Conservation (phyloP, 2,329 filamentous ascomycete species). For the Dactylonectria macrodidyma region DNA sequence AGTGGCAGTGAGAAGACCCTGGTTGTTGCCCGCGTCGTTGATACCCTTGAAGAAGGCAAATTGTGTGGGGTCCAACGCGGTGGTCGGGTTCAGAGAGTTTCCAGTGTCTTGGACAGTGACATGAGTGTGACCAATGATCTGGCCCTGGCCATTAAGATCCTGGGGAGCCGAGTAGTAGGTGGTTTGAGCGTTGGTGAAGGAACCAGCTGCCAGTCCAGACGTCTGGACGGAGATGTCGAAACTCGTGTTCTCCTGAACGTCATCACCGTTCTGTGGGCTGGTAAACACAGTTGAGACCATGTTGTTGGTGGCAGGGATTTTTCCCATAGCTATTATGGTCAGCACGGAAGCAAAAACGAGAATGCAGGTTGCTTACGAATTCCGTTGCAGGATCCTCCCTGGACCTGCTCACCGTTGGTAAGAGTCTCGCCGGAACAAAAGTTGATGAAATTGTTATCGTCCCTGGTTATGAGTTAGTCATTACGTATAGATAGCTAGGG, state of each 20-base stretch:
- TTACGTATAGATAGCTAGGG: neutral
- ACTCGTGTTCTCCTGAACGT: constrained; percentile 61
- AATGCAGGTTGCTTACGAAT: constrained; percentile 63
- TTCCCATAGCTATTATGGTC: constrained; percentile 66
- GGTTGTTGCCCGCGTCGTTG: constrained; percentile 71
- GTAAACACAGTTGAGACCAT: constrained; percentile 72
- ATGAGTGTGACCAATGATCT: constrained; percentile 73
- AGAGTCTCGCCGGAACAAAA: constrained; percentile 69
- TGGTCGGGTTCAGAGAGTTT: constrained; percentile 62
- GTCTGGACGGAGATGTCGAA: constrained; percentile 70
- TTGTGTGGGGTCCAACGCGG: constrained; percentile 66
- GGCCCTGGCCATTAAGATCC: constrained; percentile 62
- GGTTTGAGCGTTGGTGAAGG: constrained; percentile 71
- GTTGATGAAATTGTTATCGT: constrained; percentile 75
- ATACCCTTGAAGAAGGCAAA: constrained; percentile 79
- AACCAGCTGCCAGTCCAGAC: constrained; percentile 68
- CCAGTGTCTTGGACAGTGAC: constrained; percentile 72
- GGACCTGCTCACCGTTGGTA: constrained; percentile 73
- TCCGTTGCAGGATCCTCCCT: constrained; percentile 74
- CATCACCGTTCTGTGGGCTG: constrained; percentile 66
- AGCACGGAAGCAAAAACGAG: constrained; percentile 32
- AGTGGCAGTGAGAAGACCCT: constrained; percentile 66
- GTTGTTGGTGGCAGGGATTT: constrained; percentile 67
- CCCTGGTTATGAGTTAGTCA: constrained; percentile 57
- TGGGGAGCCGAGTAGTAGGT: constrained; percentile 76